Base-by-base conservation (phyloP, 192 early-diverging fungal genomes). In the Umbelopsis sp. region DNA sequence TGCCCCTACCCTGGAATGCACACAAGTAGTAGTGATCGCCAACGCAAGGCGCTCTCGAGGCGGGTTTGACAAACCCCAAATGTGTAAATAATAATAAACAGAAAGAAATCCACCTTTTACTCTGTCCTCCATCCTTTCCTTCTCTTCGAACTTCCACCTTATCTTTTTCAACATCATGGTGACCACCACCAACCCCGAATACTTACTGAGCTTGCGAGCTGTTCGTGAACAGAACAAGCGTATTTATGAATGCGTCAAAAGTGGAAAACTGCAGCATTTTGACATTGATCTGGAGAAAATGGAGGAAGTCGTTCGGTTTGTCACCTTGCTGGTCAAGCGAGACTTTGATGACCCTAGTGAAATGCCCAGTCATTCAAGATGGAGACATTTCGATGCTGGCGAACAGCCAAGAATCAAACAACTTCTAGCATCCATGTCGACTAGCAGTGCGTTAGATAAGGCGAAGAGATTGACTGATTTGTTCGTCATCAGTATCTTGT, bases 321-420 rank as follows among this genome's bases (percentile, higher is more conserved):
- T 98, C 10, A 49, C 72, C 41, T 75, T 68, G 13, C 49, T 80
- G 27, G 74, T 84, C 23, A 74, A 71, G 22, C 73, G 78, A 11
- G 78, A 79, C 46, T 75, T 49, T 47, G 72, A 87, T 21, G 55
- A 75, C 1, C 81, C 94, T 23, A 90, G 93, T 66, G 64, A 74
- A 55, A 94, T 96, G 52, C 95, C 95, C n/a, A 86, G 88, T 4
- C 94, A 98, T 70, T 88, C 93, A 22, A 86, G 96, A 51, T 93
- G 93, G 90, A 87, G 96, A 48, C 95, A 95, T 49, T 98, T 95
- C 79, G 86, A 92, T 47, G 80, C 83, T 9, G 86, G 81, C 10
- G 76, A 78, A 25, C 66, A 74, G 18, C 79, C 83, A 33, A 83
- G 86, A 12, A 49, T 84, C 25, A 77, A 79, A 21, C 81, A 82